Percentiles rank a stretch among this genome's conserved stretches.
Conservation (phyloP, 257 asterid species). For the Mentha longifolia region DNA sequence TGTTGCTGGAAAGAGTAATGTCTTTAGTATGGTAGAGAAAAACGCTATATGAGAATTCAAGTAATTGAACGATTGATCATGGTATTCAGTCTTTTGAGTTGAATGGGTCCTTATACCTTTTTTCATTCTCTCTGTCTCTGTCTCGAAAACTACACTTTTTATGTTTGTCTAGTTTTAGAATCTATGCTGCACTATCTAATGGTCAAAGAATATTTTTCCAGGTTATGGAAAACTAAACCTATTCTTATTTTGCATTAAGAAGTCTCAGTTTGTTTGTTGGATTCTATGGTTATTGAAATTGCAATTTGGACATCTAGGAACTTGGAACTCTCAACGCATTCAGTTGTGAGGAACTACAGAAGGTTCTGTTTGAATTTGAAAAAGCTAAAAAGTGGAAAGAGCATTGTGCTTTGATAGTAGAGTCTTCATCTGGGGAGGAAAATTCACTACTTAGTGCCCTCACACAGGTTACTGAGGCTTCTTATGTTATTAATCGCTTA, state of each 20-base stretch:
- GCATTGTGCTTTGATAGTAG: slow-evolving; percentile 52
- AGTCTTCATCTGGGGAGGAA: slow-evolving; percentile 50
- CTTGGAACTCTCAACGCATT: slow-evolving; percentile 68
- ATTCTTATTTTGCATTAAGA: slow-evolving; percentile 28
- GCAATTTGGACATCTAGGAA: slow-evolving; percentile 56
- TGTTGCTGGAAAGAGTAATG: background rate
- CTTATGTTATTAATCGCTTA: slow-evolving; percentile 24
- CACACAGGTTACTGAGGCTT: slow-evolving; percentile 51
- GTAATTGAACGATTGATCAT: slow-evolving; percentile 10
- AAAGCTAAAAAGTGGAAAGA: slow-evolving; percentile 68
- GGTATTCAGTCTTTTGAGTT: background rate
- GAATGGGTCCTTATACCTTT: background rate
- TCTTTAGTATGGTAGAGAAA: background rate
- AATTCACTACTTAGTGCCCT: slow-evolving; percentile 51
- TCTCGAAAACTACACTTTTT: background rate
- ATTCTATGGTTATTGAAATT: slow-evolving; percentile 29
- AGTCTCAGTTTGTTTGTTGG: slow-evolving; percentile 13
- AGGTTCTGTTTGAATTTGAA: slow-evolving; percentile 61
- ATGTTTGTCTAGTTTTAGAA: slow-evolving; percentile 3
- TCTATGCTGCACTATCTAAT: slow-evolving; percentile 8
- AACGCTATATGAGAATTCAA: background rate
- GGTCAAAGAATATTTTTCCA: slow-evolving; percentile 4
- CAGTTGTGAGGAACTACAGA: slow-evolving; percentile 71
- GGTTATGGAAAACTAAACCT: background rate
- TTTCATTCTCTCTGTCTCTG: background rate